phyloP scores from a whole-genome alignment of 176 grass and related monocot species.

The Microstegium vimineum region DNA sequence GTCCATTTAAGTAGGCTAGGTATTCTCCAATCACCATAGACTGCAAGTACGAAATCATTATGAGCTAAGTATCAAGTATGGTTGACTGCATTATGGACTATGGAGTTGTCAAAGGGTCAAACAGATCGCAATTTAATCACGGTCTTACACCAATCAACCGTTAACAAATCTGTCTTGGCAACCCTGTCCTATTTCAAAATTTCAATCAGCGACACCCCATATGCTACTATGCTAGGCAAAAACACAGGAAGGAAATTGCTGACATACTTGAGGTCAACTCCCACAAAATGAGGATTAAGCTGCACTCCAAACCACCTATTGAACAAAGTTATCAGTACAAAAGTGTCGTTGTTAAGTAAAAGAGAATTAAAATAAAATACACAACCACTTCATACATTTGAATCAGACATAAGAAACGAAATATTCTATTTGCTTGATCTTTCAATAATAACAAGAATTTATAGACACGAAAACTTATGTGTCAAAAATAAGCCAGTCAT shows the following conservation, averaged over 20 bases:
- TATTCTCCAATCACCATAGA: neutral
- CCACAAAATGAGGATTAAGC: conserved; percentile 96
- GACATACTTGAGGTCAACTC: conserved; percentile 97
- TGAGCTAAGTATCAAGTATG: neutral
- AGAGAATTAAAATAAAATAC: neutral
- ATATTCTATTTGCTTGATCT: neutral
- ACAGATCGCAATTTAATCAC: neutral
- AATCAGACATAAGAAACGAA: conserved; percentile 10
- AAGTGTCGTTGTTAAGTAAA: conserved; percentile 2
- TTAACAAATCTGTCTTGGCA: neutral
- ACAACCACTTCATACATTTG: neutral
- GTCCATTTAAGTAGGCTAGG: neutral
- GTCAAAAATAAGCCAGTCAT: neutral
- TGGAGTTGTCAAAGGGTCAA: neutral
- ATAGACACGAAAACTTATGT: neutral
- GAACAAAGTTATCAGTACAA: conserved; percentile 27
- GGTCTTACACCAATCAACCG: neutral
- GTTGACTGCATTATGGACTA: neutral
- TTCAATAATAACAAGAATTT: neutral
- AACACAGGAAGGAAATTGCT: conserved; percentile 14
- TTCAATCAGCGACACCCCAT: neutral
- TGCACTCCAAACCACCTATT: conserved; percentile 97
- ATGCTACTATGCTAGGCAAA: conserved; percentile 15
- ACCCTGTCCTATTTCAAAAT: neutral
- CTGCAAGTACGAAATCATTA: neutral